These are phyloP conservation scores for Lepidium sativum DNA, from an alignment of 345 rosid genomes.

Conservation along the genomic window DNA sequence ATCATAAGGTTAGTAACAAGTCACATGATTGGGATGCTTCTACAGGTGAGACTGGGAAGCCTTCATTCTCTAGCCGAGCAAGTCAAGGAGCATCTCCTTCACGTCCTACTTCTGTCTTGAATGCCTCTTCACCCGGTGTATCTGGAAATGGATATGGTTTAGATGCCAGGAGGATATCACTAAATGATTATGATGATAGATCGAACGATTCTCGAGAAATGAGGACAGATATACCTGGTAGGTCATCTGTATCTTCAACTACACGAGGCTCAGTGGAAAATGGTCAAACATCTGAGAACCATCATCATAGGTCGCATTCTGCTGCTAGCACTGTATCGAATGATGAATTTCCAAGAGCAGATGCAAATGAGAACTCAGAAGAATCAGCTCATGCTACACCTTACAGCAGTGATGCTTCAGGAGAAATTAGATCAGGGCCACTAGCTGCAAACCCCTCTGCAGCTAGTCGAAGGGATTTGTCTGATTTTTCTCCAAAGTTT, in stretches of 20 bases:
- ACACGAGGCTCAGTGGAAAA: slow-evolving; percentile 38
- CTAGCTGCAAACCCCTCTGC: slow-evolving; percentile 35
- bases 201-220: slow-evolving; percentile 41
- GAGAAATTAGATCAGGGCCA: slow-evolving; percentile 56
- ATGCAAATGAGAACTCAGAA: slow-evolving; percentile 51
- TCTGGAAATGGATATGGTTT: slow-evolving; percentile 45
- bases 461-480: slow-evolving; percentile 43
- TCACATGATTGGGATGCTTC: slow-evolving; percentile 40
- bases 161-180: slow-evolving; percentile 45
- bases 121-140: slow-evolving; percentile 39
- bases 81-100: slow-evolving; percentile 46
- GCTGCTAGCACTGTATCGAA: slow-evolving; percentile 40
- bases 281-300: slow-evolving; percentile 40
- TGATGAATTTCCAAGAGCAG: slow-evolving; percentile 48
- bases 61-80: slow-evolving; percentile 32
- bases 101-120: slow-evolving; percentile 56
- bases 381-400: slow-evolving; percentile 46
- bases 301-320: slow-evolving; percentile 49
- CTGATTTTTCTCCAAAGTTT: slow-evolving; percentile 49
- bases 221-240: slow-evolving; percentile 35
- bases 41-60: slow-evolving; percentile 36
- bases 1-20: slow-evolving; percentile 31
- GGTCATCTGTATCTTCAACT: slow-evolving; percentile 43
- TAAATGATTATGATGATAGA: slow-evolving; percentile 43
- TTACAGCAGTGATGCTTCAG: slow-evolving; percentile 71